Evolutionary conservation across 805 yeast species (phyloP), one percentile per base, ranked within the genome.

Genomic region (Blastobotrys mokoenaii): DNA sequence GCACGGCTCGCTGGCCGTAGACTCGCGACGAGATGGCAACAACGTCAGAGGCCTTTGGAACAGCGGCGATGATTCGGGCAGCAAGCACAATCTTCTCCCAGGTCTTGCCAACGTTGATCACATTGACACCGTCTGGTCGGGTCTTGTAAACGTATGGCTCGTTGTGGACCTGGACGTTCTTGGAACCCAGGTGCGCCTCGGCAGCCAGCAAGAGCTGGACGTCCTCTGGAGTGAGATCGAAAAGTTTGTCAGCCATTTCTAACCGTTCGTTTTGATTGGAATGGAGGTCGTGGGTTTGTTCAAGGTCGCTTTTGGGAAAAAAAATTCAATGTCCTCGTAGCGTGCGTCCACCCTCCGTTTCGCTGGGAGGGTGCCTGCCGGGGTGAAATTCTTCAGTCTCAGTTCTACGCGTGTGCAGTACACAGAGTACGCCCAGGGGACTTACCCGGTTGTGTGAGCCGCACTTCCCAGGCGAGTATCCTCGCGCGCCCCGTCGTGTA

Each of bases 51-150:
- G 97, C 79, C 83, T 88, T 87, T 77, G 98, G 98, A 63, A 93
- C 84, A 67, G 98, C 96, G 72, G 97, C 99, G 69, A 93, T 88
- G 76, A 90, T 85, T 80, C 97, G 93, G 65, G 99, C 98, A 69
- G 99, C 99, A 72, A 93, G 80, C 58, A 90, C 97, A 72, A 89
- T 84, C 81, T 90, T 90, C 81, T 93, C 97, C 97, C 98, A 93
- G 68, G 99, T 93, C 81, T 90, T 89, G 80, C 94, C 94, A 67
- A 93, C 79, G 87, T 93, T 87, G 75, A 93, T 89, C 63, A 93
- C 79, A 82, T 88, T 88, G 66, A 93, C 97, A 83, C 98, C 98
- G 72, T 93, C 98, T 76, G 95, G 93, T 80, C 97, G 89, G 74
- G 96, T 83, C 79, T 87, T 85, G 90, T 77, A 85, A 65, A 90